Conservation (phyloP, 179 eudicot genomes). For the Silene vulgaris region DNA sequence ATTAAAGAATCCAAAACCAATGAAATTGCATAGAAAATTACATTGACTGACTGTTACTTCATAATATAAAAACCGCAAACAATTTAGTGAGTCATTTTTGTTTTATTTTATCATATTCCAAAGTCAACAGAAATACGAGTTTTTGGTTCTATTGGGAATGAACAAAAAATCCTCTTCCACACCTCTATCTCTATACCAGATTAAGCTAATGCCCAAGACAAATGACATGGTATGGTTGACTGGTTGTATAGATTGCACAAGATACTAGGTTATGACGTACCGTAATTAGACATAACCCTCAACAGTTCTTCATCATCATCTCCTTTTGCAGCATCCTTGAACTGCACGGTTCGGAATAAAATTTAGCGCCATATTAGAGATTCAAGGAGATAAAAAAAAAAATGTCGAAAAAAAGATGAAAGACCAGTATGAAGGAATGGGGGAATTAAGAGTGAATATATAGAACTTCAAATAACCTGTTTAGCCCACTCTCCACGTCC, state of each 20-base stretch:
- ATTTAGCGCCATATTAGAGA: neutral
- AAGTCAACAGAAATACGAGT: neutral
- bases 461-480: constrained; percentile 46
- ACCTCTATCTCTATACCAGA: neutral
- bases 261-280: constrained; percentile 31
- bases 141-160: neutral
- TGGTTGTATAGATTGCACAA: neutral
- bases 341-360: constrained; percentile 43
- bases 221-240: neutral
- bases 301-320: constrained; percentile 57
- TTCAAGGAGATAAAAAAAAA: neutral
- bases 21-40: too few relatives aligned
- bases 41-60: neutral
- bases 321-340: constrained; percentile 68
- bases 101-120: neutral
- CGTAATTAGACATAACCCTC: constrained; percentile 81
- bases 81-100: neutral
- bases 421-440: neutral
- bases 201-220: neutral
- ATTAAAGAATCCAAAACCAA: too few relatives aligned
- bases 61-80: neutral
- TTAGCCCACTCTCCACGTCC: constrained; percentile 77
- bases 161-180: neutral
- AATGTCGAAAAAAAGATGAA: too few relatives aligned
- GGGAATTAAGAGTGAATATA: neutral